A percentile compares a stretch with the other conserved stretches of the same genome.
Conservation (phyloP, 768 basidiomycete genomes). For the Trametes cinnabarina region DNA sequence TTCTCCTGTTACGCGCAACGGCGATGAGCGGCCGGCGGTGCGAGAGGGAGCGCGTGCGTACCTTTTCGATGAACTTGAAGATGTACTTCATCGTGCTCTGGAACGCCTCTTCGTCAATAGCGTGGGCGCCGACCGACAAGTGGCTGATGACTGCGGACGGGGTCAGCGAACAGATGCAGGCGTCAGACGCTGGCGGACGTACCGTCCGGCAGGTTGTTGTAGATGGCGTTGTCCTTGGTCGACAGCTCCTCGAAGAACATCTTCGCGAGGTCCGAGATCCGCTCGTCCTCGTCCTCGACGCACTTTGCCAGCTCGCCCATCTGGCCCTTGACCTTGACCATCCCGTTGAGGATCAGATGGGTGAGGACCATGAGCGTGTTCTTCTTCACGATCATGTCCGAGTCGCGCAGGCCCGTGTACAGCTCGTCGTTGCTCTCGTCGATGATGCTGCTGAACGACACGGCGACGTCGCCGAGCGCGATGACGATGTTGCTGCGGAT, state of each 20-base stretch:
- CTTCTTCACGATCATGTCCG: conserved; percentile 90
- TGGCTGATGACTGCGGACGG: conserved; percentile 82
- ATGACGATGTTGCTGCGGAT: conserved; percentile 97
- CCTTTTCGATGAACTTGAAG: conserved; percentile 97
- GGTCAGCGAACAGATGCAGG: neutral
- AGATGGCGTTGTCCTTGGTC: conserved; percentile 98
- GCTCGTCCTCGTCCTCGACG: conserved; percentile 82
- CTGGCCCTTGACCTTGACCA: conserved; percentile 99
- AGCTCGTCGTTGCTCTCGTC: conserved; percentile 96
- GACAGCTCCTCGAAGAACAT: conserved; percentile 95
- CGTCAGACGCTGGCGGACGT: conserved; percentile 23
- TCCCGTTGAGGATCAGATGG: conserved; percentile 94
- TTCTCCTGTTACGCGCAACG: conserved; percentile 64
- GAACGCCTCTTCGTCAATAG: conserved; percentile 90
- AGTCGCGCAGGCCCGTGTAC: conserved; percentile 90
- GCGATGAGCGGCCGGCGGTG: neutral
- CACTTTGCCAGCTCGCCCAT: conserved; percentile 99
- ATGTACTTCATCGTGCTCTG: conserved; percentile 93
- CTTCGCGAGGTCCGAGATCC: conserved; percentile 94
- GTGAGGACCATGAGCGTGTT: conserved; percentile 99
- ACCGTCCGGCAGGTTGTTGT: conserved; percentile 98
- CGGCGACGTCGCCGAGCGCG: conserved; percentile 94
- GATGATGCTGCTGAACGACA: conserved; percentile 95
- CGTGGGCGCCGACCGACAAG: conserved; percentile 84
- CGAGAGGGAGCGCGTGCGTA: conserved; percentile 28